Evolutionary conservation across 169 alveolate species (phyloP).

Genomic region (Cryptosporidium canis): DNA sequence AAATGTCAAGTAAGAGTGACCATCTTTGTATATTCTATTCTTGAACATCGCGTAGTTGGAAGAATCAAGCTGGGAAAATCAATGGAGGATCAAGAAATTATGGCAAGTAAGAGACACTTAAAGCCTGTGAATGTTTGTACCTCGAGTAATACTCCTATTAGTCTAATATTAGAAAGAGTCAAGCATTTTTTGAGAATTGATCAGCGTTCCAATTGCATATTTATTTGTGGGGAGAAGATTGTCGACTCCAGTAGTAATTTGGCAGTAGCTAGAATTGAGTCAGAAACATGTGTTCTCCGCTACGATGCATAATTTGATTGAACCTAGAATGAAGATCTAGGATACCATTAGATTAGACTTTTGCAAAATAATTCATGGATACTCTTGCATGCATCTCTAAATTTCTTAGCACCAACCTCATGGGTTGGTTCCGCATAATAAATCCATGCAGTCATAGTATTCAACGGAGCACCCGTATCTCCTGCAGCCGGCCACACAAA

Average conservation of each 20-base stretch:
- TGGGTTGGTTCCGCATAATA: slow-evolving; percentile 28
- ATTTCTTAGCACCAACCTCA: not conserved
- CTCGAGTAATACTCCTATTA: slow-evolving; percentile 1
- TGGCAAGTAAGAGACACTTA: not conserved
- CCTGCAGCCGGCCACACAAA: slow-evolving; percentile 59
- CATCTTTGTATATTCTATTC: not conserved
- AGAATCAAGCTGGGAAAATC: not conserved
- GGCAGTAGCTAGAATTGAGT: slow-evolving; percentile 12
- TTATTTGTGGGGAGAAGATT: slow-evolving; percentile 57
- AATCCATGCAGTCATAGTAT: slow-evolving; percentile 44
- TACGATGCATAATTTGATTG: slow-evolving; percentile 3
- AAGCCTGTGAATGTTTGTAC: not conserved
- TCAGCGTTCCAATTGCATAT: not conserved
- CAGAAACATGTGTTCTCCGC: slow-evolving; percentile 17
- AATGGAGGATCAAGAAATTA: too few species aligned
- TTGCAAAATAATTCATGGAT: not conserved
- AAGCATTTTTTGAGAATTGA: not conserved
- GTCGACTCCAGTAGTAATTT: slow-evolving; percentile 10
- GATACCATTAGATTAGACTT: not conserved
- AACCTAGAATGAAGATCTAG: not conserved
- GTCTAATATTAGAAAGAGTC: not conserved
- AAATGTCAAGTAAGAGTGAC: not conserved
- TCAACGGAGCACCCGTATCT: slow-evolving; percentile 50
- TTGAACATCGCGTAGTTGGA: too few species aligned
- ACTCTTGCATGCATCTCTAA: not conserved